Percentiles rank a stretch among this genome's conserved stretches.
Conservation (phyloP, 2,329 filamentous ascomycete genomes). For the Colletotrichum sp. region DNA sequence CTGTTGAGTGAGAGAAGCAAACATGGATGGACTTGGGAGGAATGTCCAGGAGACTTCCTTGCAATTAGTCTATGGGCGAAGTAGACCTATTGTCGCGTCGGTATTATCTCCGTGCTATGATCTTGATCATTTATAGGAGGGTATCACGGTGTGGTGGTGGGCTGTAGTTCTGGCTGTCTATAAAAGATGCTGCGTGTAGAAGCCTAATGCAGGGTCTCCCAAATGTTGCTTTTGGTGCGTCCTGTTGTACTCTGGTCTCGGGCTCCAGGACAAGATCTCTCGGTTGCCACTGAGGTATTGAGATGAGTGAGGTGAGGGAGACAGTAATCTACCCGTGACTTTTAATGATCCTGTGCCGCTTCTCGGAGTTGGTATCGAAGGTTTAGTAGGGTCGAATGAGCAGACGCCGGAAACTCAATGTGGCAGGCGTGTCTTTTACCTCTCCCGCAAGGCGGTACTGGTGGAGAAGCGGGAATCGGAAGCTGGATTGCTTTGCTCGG, state of each 20-base stretch:
- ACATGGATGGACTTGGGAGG: not conserved
- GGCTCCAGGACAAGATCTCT: not conserved
- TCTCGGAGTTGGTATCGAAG: not conserved
- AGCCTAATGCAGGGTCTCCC: not conserved
- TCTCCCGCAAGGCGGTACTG: rapidly evolving
- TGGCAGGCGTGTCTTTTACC: not conserved
- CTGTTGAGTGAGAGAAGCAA: not conserved
- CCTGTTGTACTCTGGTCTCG: too few relatives aligned
- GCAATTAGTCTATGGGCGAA: not conserved
- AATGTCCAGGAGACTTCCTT: not conserved
- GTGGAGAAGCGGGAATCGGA: not conserved
- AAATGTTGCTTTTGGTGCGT: too few relatives aligned
- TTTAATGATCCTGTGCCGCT: not conserved
- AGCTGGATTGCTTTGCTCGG: not conserved
- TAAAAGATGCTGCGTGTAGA: not conserved
- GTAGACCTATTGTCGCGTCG: not conserved
- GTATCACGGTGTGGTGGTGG: not conserved
- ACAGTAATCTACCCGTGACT: not conserved
- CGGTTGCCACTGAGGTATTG: not conserved
- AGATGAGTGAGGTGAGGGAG: not conserved
- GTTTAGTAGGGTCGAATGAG: not conserved
- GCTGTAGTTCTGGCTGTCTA: not conserved
- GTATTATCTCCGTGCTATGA: not conserved
- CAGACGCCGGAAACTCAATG: not conserved
- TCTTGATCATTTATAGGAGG: not conserved